phyloP scores from a whole-genome alignment of 169 alveolate genomes.

The Plasmodium berghei region DNA sequence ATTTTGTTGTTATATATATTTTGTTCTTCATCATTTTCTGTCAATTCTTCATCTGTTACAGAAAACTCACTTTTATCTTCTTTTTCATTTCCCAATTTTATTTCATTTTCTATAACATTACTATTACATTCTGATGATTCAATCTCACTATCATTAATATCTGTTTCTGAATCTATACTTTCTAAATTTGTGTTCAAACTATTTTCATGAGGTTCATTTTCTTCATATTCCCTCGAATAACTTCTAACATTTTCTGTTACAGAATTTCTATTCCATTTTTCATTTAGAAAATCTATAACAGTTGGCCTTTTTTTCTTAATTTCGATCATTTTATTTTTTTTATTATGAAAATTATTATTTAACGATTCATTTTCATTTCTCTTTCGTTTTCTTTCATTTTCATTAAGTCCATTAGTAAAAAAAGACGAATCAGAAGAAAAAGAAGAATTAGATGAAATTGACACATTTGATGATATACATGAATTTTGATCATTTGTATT shows the following conservation, averaged over 20 bases:
- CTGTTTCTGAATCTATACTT: too few species aligned
- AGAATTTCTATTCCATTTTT: slow-evolving; percentile 57
- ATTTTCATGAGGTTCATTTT: not conserved
- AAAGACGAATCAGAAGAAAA: slow-evolving; percentile 20
- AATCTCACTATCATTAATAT: not conserved
- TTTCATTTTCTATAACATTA: not conserved
- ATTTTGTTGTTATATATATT: not conserved
- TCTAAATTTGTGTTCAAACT: too few species aligned
- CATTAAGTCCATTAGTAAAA: slow-evolving; percentile 10
- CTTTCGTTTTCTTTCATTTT: slow-evolving; percentile 12
- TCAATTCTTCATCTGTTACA: too few species aligned
- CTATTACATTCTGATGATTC: not conserved
- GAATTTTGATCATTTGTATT: too few species aligned
- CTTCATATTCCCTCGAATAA: not conserved
- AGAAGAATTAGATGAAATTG: slow-evolving; percentile 1
- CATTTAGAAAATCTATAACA: slow-evolving; percentile 60
- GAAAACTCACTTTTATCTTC: not conserved
- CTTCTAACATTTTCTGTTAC: not conserved
- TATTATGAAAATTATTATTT: too few species aligned
- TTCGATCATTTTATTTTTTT: slow-evolving; percentile 1
- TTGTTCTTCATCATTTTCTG: not conserved
- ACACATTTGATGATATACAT: not conserved
- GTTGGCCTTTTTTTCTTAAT: slow-evolving; percentile 51
- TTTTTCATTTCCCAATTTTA: not conserved
- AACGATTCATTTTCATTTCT: not conserved